These are phyloP conservation scores for Pleurotus tuoliensis DNA, from an alignment of 768 basidiomycete genomes.

Conservation along the genomic window DNA sequence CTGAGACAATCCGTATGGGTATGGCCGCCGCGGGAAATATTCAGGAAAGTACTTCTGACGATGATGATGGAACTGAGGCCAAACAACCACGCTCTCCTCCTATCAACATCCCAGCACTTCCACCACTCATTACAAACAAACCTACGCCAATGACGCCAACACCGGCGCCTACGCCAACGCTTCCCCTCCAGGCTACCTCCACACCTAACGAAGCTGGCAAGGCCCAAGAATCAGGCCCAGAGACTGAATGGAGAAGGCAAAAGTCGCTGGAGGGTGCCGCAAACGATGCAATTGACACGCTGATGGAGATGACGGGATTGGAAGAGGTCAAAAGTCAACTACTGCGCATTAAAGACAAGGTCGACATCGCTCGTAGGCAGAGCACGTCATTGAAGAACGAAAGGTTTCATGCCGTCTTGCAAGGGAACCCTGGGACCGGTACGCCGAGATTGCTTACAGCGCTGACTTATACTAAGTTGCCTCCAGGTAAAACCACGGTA, in stretches of 20 bases:
- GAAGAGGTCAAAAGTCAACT: conserved; percentile 61
- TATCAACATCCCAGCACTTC: too few relatives aligned
- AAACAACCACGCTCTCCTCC: too few relatives aligned
- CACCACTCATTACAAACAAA: too few relatives aligned
- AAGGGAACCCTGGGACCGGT: conserved; percentile 79
- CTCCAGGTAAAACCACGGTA: conserved; percentile 64
- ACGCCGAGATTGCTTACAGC: conserved; percentile 10
- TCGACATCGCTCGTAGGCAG: conserved; percentile 55
- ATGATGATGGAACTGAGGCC: too few relatives aligned
- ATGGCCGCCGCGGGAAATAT: conserved; percentile 1
- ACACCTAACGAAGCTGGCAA: too few relatives aligned
- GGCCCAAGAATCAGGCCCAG: conserved; percentile 31
- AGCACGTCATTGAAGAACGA: conserved; percentile 47
- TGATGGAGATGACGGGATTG: conserved; percentile 70
- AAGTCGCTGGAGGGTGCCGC: conserved; percentile 50
- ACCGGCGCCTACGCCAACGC: too few relatives aligned
- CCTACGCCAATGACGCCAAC: too few relatives aligned
- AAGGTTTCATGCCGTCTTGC: conserved; percentile 56
- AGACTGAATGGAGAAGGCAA: conserved; percentile 53
- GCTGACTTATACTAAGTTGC: neutral
- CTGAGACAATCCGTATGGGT: conserved; percentile 19
- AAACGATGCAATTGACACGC: conserved; percentile 53
- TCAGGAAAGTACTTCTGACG: too few relatives aligned
- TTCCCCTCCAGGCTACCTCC: too few relatives aligned
- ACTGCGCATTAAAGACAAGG: conserved; percentile 54